A percentile compares a stretch with the other conserved stretches of the same genome.
These are phyloP conservation scores for Sporothrix brunneoviolacea DNA, from an alignment of 2,329 filamentous ascomycete species.

Conservation along the genomic window DNA sequence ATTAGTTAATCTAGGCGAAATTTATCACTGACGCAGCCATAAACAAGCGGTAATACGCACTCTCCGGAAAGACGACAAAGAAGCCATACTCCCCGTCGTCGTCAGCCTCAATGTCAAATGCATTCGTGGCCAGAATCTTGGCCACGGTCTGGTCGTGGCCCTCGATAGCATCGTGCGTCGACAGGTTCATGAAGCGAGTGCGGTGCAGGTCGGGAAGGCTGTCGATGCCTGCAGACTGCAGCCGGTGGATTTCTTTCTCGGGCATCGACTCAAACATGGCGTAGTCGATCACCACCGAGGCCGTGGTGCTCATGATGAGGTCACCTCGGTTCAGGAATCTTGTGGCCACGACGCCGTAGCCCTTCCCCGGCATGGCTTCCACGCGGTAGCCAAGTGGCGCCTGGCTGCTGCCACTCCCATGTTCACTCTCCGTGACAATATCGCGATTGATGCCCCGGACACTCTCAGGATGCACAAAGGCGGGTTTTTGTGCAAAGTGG, in stretches of 20 bases:
- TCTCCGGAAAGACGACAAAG: slow-evolving; percentile 34
- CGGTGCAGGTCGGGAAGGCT: slow-evolving; percentile 27
- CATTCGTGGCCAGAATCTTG: slow-evolving; percentile 32
- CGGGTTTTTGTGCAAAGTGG: slow-evolving; percentile 23
- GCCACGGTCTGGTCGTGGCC: slow-evolving; percentile 26
- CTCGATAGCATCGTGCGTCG: slow-evolving; percentile 26
- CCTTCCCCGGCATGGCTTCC: slow-evolving; percentile 33
- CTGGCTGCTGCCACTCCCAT: slow-evolving; percentile 2
- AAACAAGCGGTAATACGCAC: slow-evolving; percentile 16
- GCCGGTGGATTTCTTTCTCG: slow-evolving; percentile 21
- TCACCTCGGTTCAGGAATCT: slow-evolving; percentile 30
- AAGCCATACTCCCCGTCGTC: slow-evolving; percentile 25
- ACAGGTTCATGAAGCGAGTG: slow-evolving; percentile 29
- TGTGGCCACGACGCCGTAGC: slow-evolving; percentile 31
- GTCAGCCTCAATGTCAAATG: slow-evolving; percentile 32
- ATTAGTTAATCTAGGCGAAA: neutral
- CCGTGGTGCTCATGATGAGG: slow-evolving; percentile 32
- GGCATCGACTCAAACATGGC: slow-evolving; percentile 27
- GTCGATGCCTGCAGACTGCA: slow-evolving; percentile 28
- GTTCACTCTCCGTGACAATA: slow-evolving; percentile 19
- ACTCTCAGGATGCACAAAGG: slow-evolving; percentile 23
- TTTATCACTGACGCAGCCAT: neutral
- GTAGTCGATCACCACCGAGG: slow-evolving; percentile 35
- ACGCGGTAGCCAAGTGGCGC: slow-evolving; percentile 23
- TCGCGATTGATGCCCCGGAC: slow-evolving; percentile 24